Base-by-base conservation (phyloP, 768 basidiomycete species). In the Collybia sp. region DNA sequence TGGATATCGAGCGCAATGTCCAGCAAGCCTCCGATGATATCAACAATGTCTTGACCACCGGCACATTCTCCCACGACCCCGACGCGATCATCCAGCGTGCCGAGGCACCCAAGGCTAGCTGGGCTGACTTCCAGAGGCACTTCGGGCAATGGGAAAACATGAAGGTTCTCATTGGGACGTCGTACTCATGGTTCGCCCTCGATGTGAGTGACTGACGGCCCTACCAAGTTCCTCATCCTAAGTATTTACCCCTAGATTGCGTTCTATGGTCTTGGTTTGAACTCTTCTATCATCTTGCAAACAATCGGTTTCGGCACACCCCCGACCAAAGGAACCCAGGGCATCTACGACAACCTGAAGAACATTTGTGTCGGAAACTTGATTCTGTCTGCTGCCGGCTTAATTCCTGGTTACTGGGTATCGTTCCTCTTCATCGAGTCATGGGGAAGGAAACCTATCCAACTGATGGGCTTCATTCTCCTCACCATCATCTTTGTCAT, bases 131-230 rank as follows among this genome's bases (percentile, higher is more conserved):
- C 69, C 0, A 58, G 1, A 51, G 50, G 0, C 71, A 90, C 70
- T 93, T 90, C 59, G 64, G 77, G 41, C 67, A 84, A 56, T 85
- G 85, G 85, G 56, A 82, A 63, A 90, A 95, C 63, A 62, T 75
- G 53, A 94, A 93, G 67, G 67, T 90, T 42, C 75, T 93, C 45
- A 62, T 93, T 40, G 92, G 88, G 12, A 75, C 82, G 0, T 64
- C 88, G 0, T 93, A 84, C 62, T 87, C 84, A 8, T 94, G 92
- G 92, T 93, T 93, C 50, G 91, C 90, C 8, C 77, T 92, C 18
- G 90, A 89, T 54, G 83, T 83, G 30, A 45, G 84, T 71, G 43
- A 17, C 34, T 43, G 40, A 31, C 2, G 8, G n/a, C 16, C 44
- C 33, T 17, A 18, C 17, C 3, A 10, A 13, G 35, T 10, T 37